phyloP scores from a whole-genome alignment of 805 yeast species.

The Maudiozyma serrabonitensis region DNA sequence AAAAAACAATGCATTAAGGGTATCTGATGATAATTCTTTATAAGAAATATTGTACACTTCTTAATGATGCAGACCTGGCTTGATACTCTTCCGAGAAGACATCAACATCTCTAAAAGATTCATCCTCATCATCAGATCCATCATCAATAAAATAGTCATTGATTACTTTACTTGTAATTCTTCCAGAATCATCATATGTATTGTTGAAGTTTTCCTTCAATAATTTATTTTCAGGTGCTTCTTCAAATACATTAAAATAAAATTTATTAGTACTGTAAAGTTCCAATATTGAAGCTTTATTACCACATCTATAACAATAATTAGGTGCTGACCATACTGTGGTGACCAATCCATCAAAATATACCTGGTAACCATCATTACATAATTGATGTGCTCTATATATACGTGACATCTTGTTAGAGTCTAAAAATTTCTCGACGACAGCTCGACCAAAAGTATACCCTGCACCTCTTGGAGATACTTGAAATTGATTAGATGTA shows the following conservation, averaged over 20 bases:
- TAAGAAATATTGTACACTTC: constrained; percentile 29
- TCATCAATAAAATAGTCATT: constrained; percentile 11
- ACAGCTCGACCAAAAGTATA: constrained; percentile 90
- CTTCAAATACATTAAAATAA: constrained; percentile 87
- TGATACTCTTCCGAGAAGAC: constrained; percentile 30
- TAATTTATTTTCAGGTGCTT: constrained; percentile 81
- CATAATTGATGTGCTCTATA: constrained; percentile 94
- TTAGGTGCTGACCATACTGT: constrained; percentile 99
- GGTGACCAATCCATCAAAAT: constrained; percentile 82
- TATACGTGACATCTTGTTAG: constrained; percentile 71
- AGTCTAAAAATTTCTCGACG: constrained; percentile 72
- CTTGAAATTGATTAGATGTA: constrained; percentile 52
- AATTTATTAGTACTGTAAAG: constrained; percentile 58
- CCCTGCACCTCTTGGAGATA: constrained; percentile 96
- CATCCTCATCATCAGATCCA: background rate
- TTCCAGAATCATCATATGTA: constrained; percentile 2
- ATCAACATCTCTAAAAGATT: constrained; percentile 8
- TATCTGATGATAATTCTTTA: constrained; percentile 2
- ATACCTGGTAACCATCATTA: constrained; percentile 88
- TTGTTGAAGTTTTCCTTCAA: constrained; percentile 17
- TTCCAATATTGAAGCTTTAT: constrained; percentile 94
- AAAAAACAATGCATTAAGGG: background rate
- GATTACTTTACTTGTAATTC: constrained; percentile 6
- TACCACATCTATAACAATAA: constrained; percentile 94
- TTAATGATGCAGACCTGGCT: constrained; percentile 23